phyloP scores from a whole-genome alignment of 2,329 filamentous ascomycete species.

The Xylaria sp. region DNA sequence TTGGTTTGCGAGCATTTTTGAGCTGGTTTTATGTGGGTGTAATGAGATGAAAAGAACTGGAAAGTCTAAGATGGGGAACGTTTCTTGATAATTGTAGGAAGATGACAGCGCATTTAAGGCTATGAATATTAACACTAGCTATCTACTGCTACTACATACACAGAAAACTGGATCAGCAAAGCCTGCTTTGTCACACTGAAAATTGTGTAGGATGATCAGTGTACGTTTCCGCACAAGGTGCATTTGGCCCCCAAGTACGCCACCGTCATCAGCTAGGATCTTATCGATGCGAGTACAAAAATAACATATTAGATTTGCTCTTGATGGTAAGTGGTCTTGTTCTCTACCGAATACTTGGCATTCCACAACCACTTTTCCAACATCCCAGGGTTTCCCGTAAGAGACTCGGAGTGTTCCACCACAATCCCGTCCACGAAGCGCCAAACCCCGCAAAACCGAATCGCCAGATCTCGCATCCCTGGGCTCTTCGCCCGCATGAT shows the following conservation, averaged over 20 bases:
- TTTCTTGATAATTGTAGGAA: background rate
- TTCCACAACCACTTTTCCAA: background rate
- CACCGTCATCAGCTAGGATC: no score
- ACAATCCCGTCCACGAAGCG: slow-evolving; percentile 9
- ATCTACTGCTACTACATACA: no score
- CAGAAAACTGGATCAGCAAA: no score
- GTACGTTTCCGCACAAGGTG: no score
- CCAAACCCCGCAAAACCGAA: slow-evolving; percentile 18
- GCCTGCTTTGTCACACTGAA: no score
- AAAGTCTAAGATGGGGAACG: no score
- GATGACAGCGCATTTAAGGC: background rate
- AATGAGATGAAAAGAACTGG: background rate
- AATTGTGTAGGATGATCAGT: no score
- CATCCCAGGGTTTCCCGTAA: background rate
- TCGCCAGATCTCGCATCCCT: slow-evolving; percentile 6
- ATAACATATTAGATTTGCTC: no score
- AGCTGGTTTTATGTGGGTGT: background rate
- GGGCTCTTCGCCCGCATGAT: slow-evolving; percentile 16
- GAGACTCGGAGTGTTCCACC: slow-evolving; percentile 20
- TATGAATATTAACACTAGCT: no score
- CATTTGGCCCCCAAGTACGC: no score
- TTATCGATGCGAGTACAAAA: no score
- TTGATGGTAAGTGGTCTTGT: no score
- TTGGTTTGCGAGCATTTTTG: background rate
- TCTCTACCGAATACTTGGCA: background rate